Evolutionary conservation across 495 filamentous ascomycete genomes (phyloP), one percentile per base, ranked within the genome.

Genomic region (Melanomma pulvis-pyrius): DNA sequence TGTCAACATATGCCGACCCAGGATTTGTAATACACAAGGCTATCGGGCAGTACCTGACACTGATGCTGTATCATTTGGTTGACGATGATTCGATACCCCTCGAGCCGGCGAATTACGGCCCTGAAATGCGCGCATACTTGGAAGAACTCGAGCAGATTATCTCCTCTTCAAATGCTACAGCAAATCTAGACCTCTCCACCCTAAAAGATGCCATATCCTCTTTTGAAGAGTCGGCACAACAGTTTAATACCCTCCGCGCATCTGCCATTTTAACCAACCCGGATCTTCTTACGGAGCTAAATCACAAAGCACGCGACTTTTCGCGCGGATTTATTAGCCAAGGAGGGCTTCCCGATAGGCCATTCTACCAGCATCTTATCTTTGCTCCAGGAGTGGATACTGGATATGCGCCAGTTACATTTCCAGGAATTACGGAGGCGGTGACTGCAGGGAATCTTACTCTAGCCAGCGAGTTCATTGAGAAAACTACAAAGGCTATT

Each of bases 51-150:
- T 76, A 69, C 36, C 68, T 75, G 1, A 58, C 74, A 4, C 63
- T 79, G 0, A 70, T 82, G n/a, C 71, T 74, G 21, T 70, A 81
- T 36, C 74, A 79, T 52, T 50, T 82, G 15, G 65, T 66, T 0
- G 71, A 62, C 26, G 73, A 75, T 13, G 59, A 63, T 4, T 59
- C 76, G 26, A 46, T 82, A 6, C 77, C 76, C 0, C 68, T 78
- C 44, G 71, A 79, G 48, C 70, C 73, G 0, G 53, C 58, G 11
- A 30, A 50, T 30, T 71, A 63, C 29, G 29, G 32, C 21, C 32
- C 69, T 11, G 69, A 67, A 49, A 41, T 71, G 29, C 21, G 56
- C 1, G 52, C 46, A 1, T 71, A 71, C 36, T 36, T 63, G 36
- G 22, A 13, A 12, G 64, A 63, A 2, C 54, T 71, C 11, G 39